Evolutionary conservation across 257 asterid species (phyloP), one percentile per base, ranked within the genome.

Genomic region (Lithospermum erythrorhizon): DNA sequence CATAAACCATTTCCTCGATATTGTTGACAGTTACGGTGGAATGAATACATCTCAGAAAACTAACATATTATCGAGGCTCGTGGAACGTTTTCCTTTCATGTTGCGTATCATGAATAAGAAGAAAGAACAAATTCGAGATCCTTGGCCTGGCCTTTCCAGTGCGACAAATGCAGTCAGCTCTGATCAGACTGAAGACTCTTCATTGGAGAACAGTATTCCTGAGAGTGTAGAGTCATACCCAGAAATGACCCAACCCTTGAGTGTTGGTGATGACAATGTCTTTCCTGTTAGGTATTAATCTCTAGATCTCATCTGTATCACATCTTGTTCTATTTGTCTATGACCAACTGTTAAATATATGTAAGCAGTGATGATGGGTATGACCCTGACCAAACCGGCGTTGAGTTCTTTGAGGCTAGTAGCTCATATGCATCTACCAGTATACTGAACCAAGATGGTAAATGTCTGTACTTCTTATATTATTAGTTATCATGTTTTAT

Each of bases 81-180:
- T 85, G 55, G 86, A 73, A 55, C 90, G 68, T 77, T 78, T 91
- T 72, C 97, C 98, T 54, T 91, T 86, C 78, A 58, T 91, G 66
- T 82, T 82, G 68, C 80, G 81, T 68, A 72, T 88, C 74, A 81
- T 88, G 64, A 86, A 81, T 81, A 86, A 82, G 81, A 79, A 80
- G 66, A 57, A 73, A 61, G 79, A 66, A 66, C 79, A 79, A 65
- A 75, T 71, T 57, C 48, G 62, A 62, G 74, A 62, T 72, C 55
- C 77, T 61, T 73, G 70, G 70, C 68, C 69, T 59, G 58, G 63
- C 67, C 41, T 37, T 61, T 51, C 59, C 53, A 64, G 70, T 7
- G 68, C 71, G 71, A 63, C 29, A 71, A 68, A 53, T 71, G 61
- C 67, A 37, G 66, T 70, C 57, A 82, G 52, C 56, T 8, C 29